Conservation (phyloP, 768 basidiomycete species). For the Mycena pura region DNA sequence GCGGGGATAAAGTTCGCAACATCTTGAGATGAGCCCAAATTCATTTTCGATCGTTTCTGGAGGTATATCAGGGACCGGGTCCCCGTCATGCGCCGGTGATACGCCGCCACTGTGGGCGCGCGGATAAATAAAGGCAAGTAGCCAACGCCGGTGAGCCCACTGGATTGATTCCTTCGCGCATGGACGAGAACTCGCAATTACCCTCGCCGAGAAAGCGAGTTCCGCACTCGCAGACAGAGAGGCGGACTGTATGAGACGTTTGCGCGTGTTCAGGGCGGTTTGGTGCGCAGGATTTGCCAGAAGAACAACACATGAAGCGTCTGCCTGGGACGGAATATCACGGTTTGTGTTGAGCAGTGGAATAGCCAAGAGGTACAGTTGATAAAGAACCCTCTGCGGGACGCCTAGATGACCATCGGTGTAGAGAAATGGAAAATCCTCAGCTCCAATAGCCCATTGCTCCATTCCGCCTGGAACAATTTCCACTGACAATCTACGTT, state of each 20-base stretch:
- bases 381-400: slow-evolving; percentile 62
- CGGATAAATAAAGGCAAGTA: slow-evolving; percentile 47
- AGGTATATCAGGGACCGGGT: slow-evolving; percentile 39
- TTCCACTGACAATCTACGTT: slow-evolving; percentile 58
- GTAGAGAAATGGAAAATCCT: slow-evolving; percentile 59
- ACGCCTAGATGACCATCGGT: slow-evolving; percentile 68
- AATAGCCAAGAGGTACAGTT: slow-evolving; percentile 56
- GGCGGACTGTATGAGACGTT: slow-evolving; percentile 52
- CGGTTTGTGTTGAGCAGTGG: slow-evolving; percentile 38
- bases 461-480: slow-evolving; percentile 64
- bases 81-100: slow-evolving; percentile 1
- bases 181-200: slow-evolving; percentile 58
- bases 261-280: slow-evolving; percentile 69
- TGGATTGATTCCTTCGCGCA: slow-evolving; percentile 70
- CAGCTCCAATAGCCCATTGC: slow-evolving; percentile 46
- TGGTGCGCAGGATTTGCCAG: slow-evolving; percentile 74
- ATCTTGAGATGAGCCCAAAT: slow-evolving; percentile 50
- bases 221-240: slow-evolving; percentile 51
- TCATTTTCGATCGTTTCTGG: slow-evolving; percentile 50
- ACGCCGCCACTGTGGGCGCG: neutral
- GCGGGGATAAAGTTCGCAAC: slow-evolving; percentile 69
- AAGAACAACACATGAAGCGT: slow-evolving; percentile 57
- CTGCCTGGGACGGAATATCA: slow-evolving; percentile 27
- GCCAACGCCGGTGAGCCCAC: slow-evolving; percentile 78
- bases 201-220: slow-evolving; percentile 50